Percentiles rank a stretch among this genome's conserved stretches.
phyloP scores from a whole-genome alignment of 1,139 yeast genomes.

The Scheffersomyces lignicola region DNA sequence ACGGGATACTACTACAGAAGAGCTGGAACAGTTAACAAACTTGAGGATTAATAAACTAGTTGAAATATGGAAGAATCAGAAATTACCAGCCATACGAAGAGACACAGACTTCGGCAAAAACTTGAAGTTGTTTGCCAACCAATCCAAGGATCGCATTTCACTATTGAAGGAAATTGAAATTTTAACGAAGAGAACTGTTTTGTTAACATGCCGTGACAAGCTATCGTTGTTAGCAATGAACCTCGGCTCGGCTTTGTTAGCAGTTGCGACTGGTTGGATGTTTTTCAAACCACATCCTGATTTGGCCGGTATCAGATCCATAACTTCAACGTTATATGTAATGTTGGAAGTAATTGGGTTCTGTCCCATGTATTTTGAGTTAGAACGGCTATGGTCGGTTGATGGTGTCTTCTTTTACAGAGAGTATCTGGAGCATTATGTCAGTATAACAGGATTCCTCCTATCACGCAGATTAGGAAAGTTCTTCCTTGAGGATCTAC shows the following conservation, averaged over 20 bases:
- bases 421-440: constrained; percentile 71
- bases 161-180: constrained; percentile 49
- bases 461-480: constrained; percentile 68
- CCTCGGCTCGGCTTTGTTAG: constrained; percentile 57
- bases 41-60: constrained; percentile 48
- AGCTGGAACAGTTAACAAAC: constrained; percentile 42
- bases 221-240: constrained; percentile 54
- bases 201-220: constrained; percentile 60
- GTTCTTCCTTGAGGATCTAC: constrained; percentile 66
- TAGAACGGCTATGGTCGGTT: constrained; percentile 65
- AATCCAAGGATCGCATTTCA: constrained; percentile 29
- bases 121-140: constrained; percentile 24
- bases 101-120: constrained; percentile 22
- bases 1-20: constrained; percentile 54
- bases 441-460: constrained; percentile 66
- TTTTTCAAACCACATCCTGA: constrained; percentile 65
- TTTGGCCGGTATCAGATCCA: constrained; percentile 67
- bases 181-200: constrained; percentile 54
- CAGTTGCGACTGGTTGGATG: constrained; percentile 71
- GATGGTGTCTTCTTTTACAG: constrained; percentile 73
- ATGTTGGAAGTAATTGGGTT: constrained; percentile 69
- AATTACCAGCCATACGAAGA: constrained; percentile 7
- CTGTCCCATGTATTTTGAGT: constrained; percentile 67
- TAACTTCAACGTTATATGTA: constrained; percentile 63
- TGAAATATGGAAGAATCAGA: constrained; percentile 44